These are phyloP conservation scores for Eutrema salsugineum DNA, from an alignment of 441 rosid genomes.

Conservation along the genomic window DNA sequence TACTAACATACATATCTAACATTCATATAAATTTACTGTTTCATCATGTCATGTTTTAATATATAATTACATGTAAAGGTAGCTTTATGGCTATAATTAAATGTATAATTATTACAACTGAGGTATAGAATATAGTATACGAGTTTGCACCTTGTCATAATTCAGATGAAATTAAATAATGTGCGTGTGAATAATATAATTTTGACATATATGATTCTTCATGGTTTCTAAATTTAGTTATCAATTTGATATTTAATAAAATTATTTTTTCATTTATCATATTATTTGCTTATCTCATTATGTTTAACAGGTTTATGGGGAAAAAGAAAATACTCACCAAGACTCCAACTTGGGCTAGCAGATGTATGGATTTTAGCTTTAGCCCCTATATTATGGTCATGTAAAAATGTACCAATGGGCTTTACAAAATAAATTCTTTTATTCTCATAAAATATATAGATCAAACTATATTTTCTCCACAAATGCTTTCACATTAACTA, in stretches of 20 bases:
- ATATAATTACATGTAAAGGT: neutral
- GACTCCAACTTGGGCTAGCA: slow-evolving; percentile 3
- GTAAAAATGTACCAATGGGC: neutral
- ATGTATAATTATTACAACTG: neutral
- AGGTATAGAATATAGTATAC: neutral
- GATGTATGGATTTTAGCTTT: neutral
- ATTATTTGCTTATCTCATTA: neutral
- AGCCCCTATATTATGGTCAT: neutral
- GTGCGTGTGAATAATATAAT: neutral
- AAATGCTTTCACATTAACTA: neutral
- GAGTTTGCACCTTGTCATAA: neutral
- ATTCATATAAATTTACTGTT: neutral
- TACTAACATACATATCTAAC: neutral
- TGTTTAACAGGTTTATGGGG: neutral
- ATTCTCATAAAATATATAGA: neutral
- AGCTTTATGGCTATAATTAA: neutral
- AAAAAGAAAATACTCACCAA: neutral
- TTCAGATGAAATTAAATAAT: neutral
- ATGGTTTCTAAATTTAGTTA: neutral
- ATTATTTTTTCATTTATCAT: neutral
- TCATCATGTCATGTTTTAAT: neutral
- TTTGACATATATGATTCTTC: neutral
- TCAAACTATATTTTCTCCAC: neutral
- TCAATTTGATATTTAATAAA: neutral
- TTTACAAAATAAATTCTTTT: neutral